Percentiles rank a stretch among this genome's conserved stretches.
These are phyloP conservation scores for Scheffersomyces titani DNA, from an alignment of 1,139 yeast genomes.

Conservation along the genomic window DNA sequence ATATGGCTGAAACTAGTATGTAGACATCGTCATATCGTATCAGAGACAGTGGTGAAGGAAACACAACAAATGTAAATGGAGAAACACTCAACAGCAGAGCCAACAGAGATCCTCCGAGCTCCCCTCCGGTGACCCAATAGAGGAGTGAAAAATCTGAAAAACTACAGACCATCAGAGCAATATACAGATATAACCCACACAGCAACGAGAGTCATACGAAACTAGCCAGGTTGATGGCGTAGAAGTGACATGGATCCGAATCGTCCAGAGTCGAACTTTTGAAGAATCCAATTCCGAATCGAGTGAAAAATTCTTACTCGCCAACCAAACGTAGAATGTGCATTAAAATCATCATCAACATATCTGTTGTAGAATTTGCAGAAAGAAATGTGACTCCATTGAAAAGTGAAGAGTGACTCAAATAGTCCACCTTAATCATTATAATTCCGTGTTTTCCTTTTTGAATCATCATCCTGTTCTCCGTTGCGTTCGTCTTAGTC, in stretches of 20 bases:
- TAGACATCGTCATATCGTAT: conserved; percentile 8
- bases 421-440: conserved; percentile 1
- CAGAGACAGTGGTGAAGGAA: not conserved
- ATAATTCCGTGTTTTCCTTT: not conserved
- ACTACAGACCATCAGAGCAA: not conserved
- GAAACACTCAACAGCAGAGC: not conserved
- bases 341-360: no score
- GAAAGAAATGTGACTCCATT: no score
- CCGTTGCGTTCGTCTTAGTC: not conserved
- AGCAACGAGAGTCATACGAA: not conserved
- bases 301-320: no score
- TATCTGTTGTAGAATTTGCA: no score
- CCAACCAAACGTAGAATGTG: no score
- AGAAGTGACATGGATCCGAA: no score
- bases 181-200: not conserved
- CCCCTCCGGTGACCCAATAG: not conserved
- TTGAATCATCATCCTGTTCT: not conserved
- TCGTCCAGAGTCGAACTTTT: no score
- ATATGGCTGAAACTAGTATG: conserved; percentile 53
- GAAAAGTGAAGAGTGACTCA: no score
- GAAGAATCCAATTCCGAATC: no score
- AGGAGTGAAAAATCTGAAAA: not conserved
- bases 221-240: no score
- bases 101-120: not conserved
- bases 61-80: conserved; percentile 1